Conservation (phyloP, 495 filamentous ascomycete species). For the Penicillium robsamsonii region DNA sequence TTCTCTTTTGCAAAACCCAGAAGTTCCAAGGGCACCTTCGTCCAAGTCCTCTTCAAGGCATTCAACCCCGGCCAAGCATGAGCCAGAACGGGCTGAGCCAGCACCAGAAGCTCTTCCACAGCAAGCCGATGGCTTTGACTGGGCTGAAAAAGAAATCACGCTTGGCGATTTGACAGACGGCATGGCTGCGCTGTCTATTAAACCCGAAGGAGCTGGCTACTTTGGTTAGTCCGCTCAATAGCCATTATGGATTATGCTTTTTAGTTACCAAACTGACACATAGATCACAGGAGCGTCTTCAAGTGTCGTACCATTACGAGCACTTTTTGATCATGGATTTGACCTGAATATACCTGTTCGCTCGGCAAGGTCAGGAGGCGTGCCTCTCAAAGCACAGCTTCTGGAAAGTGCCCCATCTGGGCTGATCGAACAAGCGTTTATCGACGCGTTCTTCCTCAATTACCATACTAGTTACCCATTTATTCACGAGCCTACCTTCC, state of each 20-base stretch:
- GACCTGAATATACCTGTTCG: constrained; percentile 44
- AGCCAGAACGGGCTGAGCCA: constrained; percentile 38
- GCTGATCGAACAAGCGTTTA: constrained; percentile 45
- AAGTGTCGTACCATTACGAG: constrained; percentile 47
- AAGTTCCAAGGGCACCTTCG: constrained; percentile 33
- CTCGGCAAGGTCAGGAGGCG: constrained; percentile 32
- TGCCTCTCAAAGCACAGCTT: constrained; percentile 42
- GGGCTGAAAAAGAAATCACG: constrained; percentile 48
- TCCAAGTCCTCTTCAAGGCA: constrained; percentile 43
- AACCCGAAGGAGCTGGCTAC: constrained; percentile 50
- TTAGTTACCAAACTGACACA: constrained; percentile 14
- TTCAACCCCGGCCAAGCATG: constrained; percentile 38
- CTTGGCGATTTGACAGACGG: constrained; percentile 49
- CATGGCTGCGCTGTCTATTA: constrained; percentile 53
- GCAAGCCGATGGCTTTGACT: constrained; percentile 53
- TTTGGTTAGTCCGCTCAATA: constrained; percentile 35
- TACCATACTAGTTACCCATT: constrained; percentile 57
- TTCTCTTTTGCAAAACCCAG: constrained; percentile 44
- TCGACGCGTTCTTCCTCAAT: constrained; percentile 52
- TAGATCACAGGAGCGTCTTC: constrained; percentile 38
- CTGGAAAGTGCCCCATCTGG: constrained; percentile 44
- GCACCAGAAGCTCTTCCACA: constrained; percentile 47
- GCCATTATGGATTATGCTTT: background rate
- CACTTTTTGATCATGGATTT: constrained; percentile 46
- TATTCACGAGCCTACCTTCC: constrained; percentile 54